A percentile compares a stretch with the other conserved stretches of the same genome.
phyloP scores from a whole-genome alignment of 352 stramenopile species.

The Phytophthora cryptogea region DNA sequence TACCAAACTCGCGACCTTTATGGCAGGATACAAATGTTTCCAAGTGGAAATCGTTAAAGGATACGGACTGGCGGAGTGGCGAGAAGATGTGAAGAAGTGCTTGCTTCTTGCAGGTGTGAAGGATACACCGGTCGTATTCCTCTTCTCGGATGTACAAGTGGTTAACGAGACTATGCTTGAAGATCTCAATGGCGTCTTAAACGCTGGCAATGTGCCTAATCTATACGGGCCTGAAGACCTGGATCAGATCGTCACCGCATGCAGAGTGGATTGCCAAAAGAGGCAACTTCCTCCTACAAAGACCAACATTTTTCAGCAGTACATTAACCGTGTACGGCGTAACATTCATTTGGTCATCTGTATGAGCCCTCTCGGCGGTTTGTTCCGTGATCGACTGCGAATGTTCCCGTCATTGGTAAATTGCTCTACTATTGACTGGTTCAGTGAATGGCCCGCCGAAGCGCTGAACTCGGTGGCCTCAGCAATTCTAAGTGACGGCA shows the following conservation, averaged over 20 bases:
- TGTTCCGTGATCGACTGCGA: conserved; percentile 81
- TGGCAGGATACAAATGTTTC: conserved; percentile 93
- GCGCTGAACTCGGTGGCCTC: conserved; percentile 84
- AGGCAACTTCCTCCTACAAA: conserved; percentile 92
- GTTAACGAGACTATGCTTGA: conserved; percentile 96
- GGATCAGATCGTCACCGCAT: conserved; percentile 91
- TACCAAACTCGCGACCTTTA: conserved; percentile 92
- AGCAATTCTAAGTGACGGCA: conserved; percentile 83
- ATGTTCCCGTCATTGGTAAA: conserved; percentile 92
- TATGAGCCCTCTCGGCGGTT: conserved; percentile 81
- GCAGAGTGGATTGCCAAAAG: conserved; percentile 92
- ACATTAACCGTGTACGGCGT: conserved; percentile 89
- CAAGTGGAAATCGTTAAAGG: conserved; percentile 96
- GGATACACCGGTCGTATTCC: conserved; percentile 91
- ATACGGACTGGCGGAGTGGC: conserved; percentile 93
- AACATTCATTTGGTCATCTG: conserved; percentile 94
- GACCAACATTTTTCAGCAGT: conserved; percentile 95
- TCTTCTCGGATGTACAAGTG: conserved; percentile 95
- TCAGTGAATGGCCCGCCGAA: conserved; percentile 88
- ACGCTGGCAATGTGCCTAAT: conserved; percentile 94
- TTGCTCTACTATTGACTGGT: conserved; percentile 90
- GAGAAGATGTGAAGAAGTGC: conserved; percentile 93
- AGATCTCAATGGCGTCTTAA: conserved; percentile 95
- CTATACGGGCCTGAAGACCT: conserved; percentile 93
- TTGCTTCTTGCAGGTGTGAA: conserved; percentile 91